These are phyloP conservation scores for Blastobotrys capitulatus DNA, from an alignment of 1,139 yeast species.

Conservation along the genomic window DNA sequence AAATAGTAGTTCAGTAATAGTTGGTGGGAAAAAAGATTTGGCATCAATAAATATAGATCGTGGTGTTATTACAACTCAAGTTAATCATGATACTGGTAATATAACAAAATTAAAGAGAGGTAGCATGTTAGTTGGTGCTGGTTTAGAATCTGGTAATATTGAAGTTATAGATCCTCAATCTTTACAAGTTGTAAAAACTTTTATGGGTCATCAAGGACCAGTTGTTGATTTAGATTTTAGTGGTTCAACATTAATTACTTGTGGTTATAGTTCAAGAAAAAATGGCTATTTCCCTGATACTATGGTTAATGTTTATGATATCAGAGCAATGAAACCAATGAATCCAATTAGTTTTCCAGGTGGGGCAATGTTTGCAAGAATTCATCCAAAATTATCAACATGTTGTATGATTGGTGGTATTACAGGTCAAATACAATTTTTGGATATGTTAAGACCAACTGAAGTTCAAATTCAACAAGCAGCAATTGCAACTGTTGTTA, in stretches of 20 bases:
- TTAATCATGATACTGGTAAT: conserved; percentile 13
- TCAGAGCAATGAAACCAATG: conserved; percentile 64
- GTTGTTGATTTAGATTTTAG: conserved; percentile 73
- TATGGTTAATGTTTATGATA: conserved; percentile 75
- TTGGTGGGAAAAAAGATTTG: conserved; percentile 45
- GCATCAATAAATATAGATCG: conserved; percentile 58
- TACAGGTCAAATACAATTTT: conserved; percentile 77
- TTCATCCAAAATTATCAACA: conserved; percentile 85
- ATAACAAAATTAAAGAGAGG: conserved; percentile 35
- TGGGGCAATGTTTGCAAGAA: conserved; percentile 78
- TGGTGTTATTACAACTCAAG: conserved; percentile 34
- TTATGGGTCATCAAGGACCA: conserved; percentile 69
- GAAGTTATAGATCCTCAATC: conserved; percentile 72
- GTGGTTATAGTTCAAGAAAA: conserved; percentile 68
- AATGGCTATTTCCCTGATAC: conserved; percentile 62
- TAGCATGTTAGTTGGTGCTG: conserved; percentile 48
- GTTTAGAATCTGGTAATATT: conserved; percentile 60
- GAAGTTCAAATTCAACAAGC: conserved; percentile 42
- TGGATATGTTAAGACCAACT: conserved; percentile 76
- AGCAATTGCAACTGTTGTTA: conserved; percentile 39
- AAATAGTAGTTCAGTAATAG: conserved; percentile 37
- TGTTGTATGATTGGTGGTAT: conserved; percentile 69
- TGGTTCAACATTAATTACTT: conserved; percentile 72
- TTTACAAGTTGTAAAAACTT: conserved; percentile 51
- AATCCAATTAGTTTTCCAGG: conserved; percentile 86